Conservation (phyloP, 768 basidiomycete species). For the Lactarius evosmus region DNA sequence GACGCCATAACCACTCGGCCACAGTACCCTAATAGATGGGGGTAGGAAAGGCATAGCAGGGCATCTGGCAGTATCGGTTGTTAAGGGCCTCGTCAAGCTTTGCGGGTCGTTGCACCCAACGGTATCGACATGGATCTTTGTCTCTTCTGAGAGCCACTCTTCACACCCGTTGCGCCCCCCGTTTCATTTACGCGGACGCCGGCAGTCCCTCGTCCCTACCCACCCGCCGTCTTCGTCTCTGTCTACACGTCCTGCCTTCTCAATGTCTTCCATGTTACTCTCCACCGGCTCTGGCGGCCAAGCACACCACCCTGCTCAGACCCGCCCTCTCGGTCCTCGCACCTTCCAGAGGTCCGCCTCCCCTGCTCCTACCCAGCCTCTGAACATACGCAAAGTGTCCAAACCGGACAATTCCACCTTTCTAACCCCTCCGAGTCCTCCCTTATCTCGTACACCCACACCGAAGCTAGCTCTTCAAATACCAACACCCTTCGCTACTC, state of each 20-base stretch:
- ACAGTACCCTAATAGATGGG: constrained; percentile 41
- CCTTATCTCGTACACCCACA: constrained; percentile 31
- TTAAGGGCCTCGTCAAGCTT: constrained; percentile 14
- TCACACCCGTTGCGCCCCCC: constrained; percentile 1
- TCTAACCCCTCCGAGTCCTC: constrained; percentile 26
- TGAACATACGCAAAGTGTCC: constrained; percentile 41
- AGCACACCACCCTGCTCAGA: constrained; percentile 32
- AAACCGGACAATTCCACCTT: constrained; percentile 19
- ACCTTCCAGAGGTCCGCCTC: constrained; percentile 43
- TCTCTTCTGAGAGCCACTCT: neutral
- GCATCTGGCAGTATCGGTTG: neutral
- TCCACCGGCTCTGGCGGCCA: constrained; percentile 25
- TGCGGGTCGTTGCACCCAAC: neutral
- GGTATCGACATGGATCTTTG: neutral
- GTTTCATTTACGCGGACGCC: constrained; percentile 18
- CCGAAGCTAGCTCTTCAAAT: constrained; percentile 35
- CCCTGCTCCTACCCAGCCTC: constrained; percentile 40
- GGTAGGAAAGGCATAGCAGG: neutral
- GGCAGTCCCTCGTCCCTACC: constrained; percentile 7
- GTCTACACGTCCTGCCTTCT: neutral
- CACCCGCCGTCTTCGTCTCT: neutral
- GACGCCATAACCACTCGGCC: constrained; percentile 61
- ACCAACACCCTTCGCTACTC: constrained; percentile 28
- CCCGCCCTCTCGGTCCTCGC: constrained; percentile 54
- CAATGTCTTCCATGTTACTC: constrained; percentile 16